Evolutionary conservation across 441 rosid genomes (phyloP).

Genomic region (Flueggea neowawraea): DNA sequence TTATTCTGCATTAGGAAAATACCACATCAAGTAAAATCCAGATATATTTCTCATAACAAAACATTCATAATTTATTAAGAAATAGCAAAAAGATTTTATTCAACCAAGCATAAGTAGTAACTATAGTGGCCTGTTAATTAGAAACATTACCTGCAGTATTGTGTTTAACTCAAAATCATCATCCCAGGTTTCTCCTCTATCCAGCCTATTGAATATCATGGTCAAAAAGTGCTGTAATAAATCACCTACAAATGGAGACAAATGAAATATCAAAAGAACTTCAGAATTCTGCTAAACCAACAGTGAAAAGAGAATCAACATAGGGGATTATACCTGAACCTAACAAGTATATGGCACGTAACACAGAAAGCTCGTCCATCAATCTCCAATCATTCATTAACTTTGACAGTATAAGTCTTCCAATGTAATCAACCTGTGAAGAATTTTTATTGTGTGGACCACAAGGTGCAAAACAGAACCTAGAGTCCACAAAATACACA

Average conservation of each 20-base stretch:
- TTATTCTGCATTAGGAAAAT: no score
- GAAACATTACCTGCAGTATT: constrained; percentile 63
- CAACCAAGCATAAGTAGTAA: background rate
- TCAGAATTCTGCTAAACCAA: background rate
- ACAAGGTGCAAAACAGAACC: background rate
- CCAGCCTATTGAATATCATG: constrained; percentile 72
- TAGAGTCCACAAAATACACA: constrained; percentile 7
- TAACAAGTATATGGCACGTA: constrained; percentile 94
- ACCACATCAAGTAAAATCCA: no score
- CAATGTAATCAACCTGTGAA: constrained; percentile 75
- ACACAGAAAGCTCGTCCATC: constrained; percentile 90
- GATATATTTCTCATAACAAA: no score
- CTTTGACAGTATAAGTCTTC: constrained; percentile 73
- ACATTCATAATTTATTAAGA: background rate
- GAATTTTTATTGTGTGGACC: background rate
- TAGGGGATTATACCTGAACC: constrained; percentile 66
- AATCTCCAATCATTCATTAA: constrained; percentile 92
- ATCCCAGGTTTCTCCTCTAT: constrained; percentile 84
- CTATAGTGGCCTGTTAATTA: constrained; percentile 5
- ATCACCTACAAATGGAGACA: constrained; percentile 58
- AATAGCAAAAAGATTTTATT: background rate
- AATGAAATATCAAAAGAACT: background rate
- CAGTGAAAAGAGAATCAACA: background rate
- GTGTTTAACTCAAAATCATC: constrained; percentile 94
- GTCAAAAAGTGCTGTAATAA: constrained; percentile 91